Percentiles rank a stretch among this genome's conserved stretches.
Conservation (phyloP, 768 basidiomycete species). For the Myochromella boudieri region DNA sequence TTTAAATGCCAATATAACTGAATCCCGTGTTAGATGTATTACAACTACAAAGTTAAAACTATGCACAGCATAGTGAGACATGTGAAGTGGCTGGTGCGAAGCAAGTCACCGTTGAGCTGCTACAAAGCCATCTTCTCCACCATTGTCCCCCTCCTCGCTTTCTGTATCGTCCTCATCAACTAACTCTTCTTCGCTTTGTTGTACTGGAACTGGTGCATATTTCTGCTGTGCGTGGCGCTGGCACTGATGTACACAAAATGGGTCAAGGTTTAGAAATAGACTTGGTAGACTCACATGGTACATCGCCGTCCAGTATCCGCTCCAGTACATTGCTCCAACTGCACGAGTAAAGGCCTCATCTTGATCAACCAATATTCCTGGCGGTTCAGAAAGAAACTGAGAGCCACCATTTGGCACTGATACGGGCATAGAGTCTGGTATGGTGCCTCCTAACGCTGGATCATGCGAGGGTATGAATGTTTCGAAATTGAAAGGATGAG, state of each 20-base stretch:
- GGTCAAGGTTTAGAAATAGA: too few species aligned
- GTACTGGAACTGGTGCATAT: constrained; percentile 16
- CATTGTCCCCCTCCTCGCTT: constrained; percentile 28
- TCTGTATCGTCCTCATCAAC: constrained; percentile 18
- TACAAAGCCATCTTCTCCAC: constrained; percentile 31
- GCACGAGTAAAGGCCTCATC: constrained; percentile 81
- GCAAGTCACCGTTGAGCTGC: constrained; percentile 38
- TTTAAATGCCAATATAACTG: neutral
- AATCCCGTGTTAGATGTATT: neutral
- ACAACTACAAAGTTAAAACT: neutral
- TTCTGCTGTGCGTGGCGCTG: constrained; percentile 28
- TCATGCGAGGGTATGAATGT: constrained; percentile 73
- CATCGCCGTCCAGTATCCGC: constrained; percentile 84
- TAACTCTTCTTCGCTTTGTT: constrained; percentile 16
- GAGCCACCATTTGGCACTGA: constrained; percentile 23
- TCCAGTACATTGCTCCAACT: constrained; percentile 81
- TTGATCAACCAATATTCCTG: constrained; percentile 46
- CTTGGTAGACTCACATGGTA: constrained; percentile 73
- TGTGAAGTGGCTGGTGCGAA: too few species aligned
- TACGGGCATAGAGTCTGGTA: constrained; percentile 18
- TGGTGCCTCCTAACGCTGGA: constrained; percentile 45
- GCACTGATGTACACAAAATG: too few species aligned
- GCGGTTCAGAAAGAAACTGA: constrained; percentile 28
- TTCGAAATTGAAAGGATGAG: constrained; percentile 64
- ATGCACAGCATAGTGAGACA: neutral